Evolutionary conservation across 306 rosid species (phyloP), one percentile per base, ranked within the genome.

Genomic region (Hylodesmum podocarpum): DNA sequence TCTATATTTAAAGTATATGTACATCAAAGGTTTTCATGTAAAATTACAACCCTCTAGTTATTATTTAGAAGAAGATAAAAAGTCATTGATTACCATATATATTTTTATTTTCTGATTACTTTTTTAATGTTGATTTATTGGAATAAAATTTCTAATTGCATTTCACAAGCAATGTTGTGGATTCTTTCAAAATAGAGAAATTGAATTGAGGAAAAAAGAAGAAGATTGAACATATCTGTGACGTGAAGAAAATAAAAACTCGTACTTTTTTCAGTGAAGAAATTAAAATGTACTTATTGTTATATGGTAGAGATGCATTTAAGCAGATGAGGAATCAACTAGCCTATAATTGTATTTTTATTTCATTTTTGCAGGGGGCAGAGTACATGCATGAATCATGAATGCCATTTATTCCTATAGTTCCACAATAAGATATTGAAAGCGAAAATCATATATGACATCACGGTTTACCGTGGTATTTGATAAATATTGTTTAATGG

Each of bases 131-230:
- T n/a, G n/a, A n/a, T n/a, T n/a, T n/a, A n/a, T n/a, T n/a, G n/a
- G n/a, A n/a, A n/a, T n/a, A n/a, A n/a, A n/a, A n/a, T 66, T 51
- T 4, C 25, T 14, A 57, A 9, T 1, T 57, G 28, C 66, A 61
- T 49, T 69, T 22, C 14, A 59, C 55, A 24, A 24, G 54, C 43
- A 34, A 78, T 37, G 43, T 12, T 70, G 57, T 1, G 0, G 66
- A 21, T 71, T 62, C 55, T 73, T 61, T 71, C 11, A 36, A 22
- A 61, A 16, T 22, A 22, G 24, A 61, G 53, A 31, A 55, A 55
- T 43, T 57, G 8, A 54, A 22, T 6, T 27, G 53, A 75, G 80
- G 46, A 75, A 33, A 74, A 61, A 70, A 59, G 24, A 39, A 28
- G 53, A 29, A 15, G 8, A 1, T 16, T 19, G 11, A 2, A 44